These are phyloP conservation scores for Didymella exigua DNA, from an alignment of 2,329 filamentous ascomycete genomes.

Conservation along the genomic window DNA sequence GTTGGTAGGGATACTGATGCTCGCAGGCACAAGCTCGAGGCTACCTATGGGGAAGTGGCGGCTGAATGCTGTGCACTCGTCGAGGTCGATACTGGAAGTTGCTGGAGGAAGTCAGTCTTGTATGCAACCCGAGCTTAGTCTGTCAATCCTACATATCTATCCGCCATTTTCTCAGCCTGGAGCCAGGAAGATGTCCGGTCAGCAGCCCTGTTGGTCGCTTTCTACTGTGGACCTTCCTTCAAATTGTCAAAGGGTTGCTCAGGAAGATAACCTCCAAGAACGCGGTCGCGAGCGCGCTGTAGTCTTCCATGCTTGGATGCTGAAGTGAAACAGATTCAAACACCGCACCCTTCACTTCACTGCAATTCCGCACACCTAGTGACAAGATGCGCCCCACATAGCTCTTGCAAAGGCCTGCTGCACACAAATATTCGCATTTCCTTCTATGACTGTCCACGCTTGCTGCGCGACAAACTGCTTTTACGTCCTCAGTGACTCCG, in stretches of 20 bases:
- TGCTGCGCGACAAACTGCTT: background rate
- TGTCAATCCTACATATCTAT: background rate
- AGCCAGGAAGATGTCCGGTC: background rate
- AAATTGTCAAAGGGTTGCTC: background rate
- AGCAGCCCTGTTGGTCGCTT: background rate
- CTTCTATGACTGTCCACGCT: background rate
- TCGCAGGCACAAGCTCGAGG: background rate
- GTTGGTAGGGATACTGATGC: background rate
- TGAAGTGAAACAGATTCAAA: background rate
- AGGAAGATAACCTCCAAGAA: background rate
- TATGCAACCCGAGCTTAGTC: background rate
- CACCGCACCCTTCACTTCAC: constrained; percentile 1
- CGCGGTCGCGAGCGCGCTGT: background rate
- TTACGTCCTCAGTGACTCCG: no score
- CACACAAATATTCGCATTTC: background rate
- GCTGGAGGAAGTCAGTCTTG: background rate
- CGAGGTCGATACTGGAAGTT: background rate
- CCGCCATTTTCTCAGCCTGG: background rate
- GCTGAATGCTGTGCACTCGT: background rate
- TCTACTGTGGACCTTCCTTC: background rate
- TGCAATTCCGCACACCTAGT: background rate
- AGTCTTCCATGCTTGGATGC: background rate
- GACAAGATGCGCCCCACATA: background rate
- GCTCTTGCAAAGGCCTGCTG: background rate
- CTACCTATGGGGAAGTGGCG: background rate